A percentile compares a stretch with the other conserved stretches of the same genome.
phyloP scores from a whole-genome alignment of 75 land plant genomes.

The Gnetum montanum region DNA sequence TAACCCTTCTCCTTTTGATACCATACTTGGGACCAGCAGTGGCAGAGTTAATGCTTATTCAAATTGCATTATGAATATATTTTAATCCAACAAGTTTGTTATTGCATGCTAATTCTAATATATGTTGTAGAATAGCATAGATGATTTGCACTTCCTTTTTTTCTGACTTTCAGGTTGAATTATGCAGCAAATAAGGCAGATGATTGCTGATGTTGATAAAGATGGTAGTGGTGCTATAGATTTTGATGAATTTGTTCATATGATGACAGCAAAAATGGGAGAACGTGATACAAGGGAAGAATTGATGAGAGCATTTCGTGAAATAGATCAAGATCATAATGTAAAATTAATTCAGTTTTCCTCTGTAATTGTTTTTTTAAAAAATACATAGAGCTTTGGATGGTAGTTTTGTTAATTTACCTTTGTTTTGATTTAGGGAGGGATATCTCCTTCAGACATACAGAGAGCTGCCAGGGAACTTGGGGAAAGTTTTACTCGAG shows the following conservation, averaged over 20 bases:
- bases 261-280: slow-evolving; percentile 97
- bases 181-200: slow-evolving; percentile 74
- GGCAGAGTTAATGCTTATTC: too few species aligned
- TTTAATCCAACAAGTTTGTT: too few species aligned
- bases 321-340: slow-evolving; percentile 84
- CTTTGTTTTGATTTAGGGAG: slow-evolving; percentile 48
- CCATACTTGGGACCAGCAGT: too few species aligned
- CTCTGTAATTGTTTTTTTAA: not conserved
- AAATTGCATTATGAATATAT: too few species aligned
- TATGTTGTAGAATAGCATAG: too few species aligned
- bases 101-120: too few species aligned
- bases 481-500: slow-evolving; percentile 61
- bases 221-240: slow-evolving; percentile 80
- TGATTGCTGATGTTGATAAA: slow-evolving; percentile 82
- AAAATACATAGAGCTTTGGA: not conserved
- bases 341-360: slow-evolving; percentile 33
- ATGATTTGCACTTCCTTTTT: not conserved
- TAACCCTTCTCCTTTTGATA: too few species aligned
- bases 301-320: slow-evolving; percentile 67
- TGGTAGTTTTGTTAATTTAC: not conserved
- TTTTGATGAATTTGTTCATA: slow-evolving; percentile 83
- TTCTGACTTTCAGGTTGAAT: not conserved
- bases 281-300: slow-evolving; percentile 93
- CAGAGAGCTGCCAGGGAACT: slow-evolving; percentile 70
- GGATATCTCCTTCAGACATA: slow-evolving; percentile 76